These are phyloP conservation scores for Penicillium digitatum DNA, from an alignment of 2,329 filamentous ascomycete species.

Conservation along the genomic window DNA sequence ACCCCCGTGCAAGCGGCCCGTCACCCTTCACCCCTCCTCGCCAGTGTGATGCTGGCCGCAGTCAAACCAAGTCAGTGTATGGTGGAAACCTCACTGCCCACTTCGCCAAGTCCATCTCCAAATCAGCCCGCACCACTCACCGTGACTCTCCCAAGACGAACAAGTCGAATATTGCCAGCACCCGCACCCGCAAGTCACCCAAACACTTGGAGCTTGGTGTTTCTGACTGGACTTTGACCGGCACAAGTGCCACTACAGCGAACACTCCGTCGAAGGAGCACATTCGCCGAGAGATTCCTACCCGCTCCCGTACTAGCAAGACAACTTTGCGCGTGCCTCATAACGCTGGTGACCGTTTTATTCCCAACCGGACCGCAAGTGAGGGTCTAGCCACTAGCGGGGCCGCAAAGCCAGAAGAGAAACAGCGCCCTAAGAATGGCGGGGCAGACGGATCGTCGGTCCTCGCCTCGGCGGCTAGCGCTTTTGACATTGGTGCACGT, in stretches of 20 bases:
- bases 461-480: constrained; percentile 68
- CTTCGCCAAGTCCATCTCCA: constrained; percentile 61
- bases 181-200: constrained; percentile 63
- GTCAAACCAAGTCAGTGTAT: constrained; percentile 66
- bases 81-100: constrained; percentile 74
- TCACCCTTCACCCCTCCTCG: constrained; percentile 74
- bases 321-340: constrained; percentile 65
- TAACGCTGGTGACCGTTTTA: constrained; percentile 87
- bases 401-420: constrained; percentile 79
- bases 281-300: constrained; percentile 53
- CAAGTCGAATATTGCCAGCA: constrained; percentile 78
- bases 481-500: constrained; percentile 60
- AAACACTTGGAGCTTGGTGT: constrained; percentile 85
- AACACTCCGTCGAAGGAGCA: constrained; percentile 61
- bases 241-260: constrained; percentile 61
- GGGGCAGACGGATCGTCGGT: constrained; percentile 67
- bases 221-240: constrained; percentile 86
- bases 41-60: constrained; percentile 55
- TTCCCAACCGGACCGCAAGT: constrained; percentile 86
- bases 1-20: constrained; percentile 56
- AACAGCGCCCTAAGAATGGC: constrained; percentile 68
- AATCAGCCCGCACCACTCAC: constrained; percentile 51
- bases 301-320: constrained; percentile 55
- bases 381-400: constrained; percentile 79
- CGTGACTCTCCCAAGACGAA: constrained; percentile 94